Conservation (phyloP, 2,329 filamentous ascomycete genomes). For the Aurifilum marmelostoma region DNA sequence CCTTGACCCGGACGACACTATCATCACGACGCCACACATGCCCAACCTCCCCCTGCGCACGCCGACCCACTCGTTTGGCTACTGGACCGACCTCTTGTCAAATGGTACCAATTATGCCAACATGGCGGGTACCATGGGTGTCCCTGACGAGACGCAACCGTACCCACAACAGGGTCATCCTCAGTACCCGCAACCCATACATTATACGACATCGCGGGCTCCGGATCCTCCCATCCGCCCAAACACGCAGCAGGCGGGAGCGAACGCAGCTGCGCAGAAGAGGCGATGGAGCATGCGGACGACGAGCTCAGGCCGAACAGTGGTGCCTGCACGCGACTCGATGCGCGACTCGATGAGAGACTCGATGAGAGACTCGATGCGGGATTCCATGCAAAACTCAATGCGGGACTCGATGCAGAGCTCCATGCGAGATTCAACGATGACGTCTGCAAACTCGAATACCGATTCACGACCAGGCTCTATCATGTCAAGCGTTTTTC, state of each 20-base stretch:
- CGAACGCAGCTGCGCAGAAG: conserved; percentile 26
- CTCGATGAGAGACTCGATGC: conserved; percentile 14
- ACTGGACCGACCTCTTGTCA: conserved; percentile 29
- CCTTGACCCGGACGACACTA: conserved; percentile 29
- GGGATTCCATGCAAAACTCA: conserved; percentile 17
- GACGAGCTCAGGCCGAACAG: conserved; percentile 28
- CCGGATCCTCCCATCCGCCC: conserved; percentile 28
- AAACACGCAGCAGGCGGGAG: conserved; percentile 23
- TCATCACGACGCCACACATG: conserved; percentile 28
- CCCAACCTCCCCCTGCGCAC: conserved; percentile 27
- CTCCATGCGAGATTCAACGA: conserved; percentile 22
- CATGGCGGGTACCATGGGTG: conserved; percentile 26
- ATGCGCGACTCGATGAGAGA: conserved; percentile 16
- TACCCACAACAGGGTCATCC: conserved; percentile 26
- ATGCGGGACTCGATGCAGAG: conserved; percentile 12
- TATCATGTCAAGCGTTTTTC: conserved; percentile 30
- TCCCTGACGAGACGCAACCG: conserved; percentile 23
- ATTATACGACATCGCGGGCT: conserved; percentile 28
- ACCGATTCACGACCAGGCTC: conserved; percentile 28
- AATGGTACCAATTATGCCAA: conserved; percentile 23
- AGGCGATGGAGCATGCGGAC: conserved; percentile 30
- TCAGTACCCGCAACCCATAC: conserved; percentile 23
- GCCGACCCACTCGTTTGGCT: conserved; percentile 29
- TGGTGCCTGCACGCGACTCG: conserved; percentile 26
- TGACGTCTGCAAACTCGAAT: conserved; percentile 19